Conservation (phyloP, 306 rosid genomes). For the Rosa persica region DNA sequence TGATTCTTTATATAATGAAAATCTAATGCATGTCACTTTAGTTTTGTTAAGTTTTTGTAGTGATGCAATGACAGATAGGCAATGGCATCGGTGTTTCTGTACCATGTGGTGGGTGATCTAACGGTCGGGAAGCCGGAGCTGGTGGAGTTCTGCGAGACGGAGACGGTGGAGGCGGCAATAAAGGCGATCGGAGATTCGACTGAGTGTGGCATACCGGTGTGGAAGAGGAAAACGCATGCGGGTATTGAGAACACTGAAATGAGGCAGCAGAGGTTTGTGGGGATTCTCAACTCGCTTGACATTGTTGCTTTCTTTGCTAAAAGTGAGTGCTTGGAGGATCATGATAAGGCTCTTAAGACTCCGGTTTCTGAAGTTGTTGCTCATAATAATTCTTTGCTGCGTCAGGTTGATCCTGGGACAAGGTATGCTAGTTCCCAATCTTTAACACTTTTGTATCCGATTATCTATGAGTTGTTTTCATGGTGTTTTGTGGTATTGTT, state of each 20-base stretch:
- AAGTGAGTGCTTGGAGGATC: slow-evolving; percentile 66
- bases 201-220: slow-evolving; percentile 78
- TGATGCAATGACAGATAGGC: slow-evolving; percentile 14
- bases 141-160: slow-evolving; percentile 78
- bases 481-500: background rate
- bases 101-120: slow-evolving; percentile 95
- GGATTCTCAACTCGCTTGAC: slow-evolving; percentile 83
- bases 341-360: slow-evolving; percentile 72
- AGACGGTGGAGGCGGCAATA: slow-evolving; percentile 79
- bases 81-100: slow-evolving; percentile 94
- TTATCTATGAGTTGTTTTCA: background rate
- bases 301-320: slow-evolving; percentile 84
- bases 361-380: slow-evolving; percentile 69
- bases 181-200: slow-evolving; percentile 79
- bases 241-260: slow-evolving; percentile 70
- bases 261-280: slow-evolving; percentile 91
- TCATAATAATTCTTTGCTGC: slow-evolving; percentile 57
- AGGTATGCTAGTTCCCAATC: slow-evolving; percentile 32
- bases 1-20: background rate
- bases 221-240: slow-evolving; percentile 66
- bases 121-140: slow-evolving; percentile 98
- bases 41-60: background rate
- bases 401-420: slow-evolving; percentile 88
- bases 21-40: background rate
- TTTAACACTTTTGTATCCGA: background rate